These are phyloP conservation scores for Neofusicoccum parvum DNA, from an alignment of 2,329 filamentous ascomycete genomes.

Conservation along the genomic window DNA sequence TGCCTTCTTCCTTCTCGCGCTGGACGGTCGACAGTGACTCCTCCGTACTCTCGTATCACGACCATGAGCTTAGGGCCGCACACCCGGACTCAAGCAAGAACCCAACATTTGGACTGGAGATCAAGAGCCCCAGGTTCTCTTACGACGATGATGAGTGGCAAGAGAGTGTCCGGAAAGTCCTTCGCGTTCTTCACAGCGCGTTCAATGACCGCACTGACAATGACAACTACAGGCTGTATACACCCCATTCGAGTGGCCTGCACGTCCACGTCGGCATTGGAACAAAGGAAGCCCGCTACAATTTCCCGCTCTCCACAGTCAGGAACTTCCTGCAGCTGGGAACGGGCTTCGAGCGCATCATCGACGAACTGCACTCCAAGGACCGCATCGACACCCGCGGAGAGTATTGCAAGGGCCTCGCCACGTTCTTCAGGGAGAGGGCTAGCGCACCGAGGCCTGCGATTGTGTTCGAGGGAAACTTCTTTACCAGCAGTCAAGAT, in stretches of 20 bases:
- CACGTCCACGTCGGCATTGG: slow-evolving; percentile 38
- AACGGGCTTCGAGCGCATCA: slow-evolving; percentile 31
- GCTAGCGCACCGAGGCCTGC: not conserved
- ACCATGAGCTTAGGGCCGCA: not conserved
- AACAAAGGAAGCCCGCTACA: not conserved
- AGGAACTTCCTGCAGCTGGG: slow-evolving; percentile 31
- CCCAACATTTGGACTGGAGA: not conserved
- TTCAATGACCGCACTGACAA: not conserved
- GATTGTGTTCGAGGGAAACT: not conserved
- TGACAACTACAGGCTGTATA: not conserved
- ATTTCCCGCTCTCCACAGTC: slow-evolving; percentile 29
- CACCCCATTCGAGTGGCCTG: slow-evolving; percentile 21
- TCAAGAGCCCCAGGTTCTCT: not conserved
- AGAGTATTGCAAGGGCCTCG: not conserved
- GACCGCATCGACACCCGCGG: slow-evolving; percentile 7
- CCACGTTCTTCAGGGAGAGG: not conserved
- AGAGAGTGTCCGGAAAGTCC: not conserved
- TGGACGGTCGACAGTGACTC: not conserved
- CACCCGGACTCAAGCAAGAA: not conserved
- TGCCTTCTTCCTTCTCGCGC: not conserved
- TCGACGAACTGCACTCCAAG: slow-evolving; percentile 30
- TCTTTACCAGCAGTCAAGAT: too few relatives aligned
- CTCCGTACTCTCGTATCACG: not conserved
- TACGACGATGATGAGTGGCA: not conserved
- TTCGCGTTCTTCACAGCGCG: not conserved